A percentile compares a stretch with the other conserved stretches of the same genome.
Evolutionary conservation across 352 stramenopile species (phyloP).

Genomic region (Pythium apleroticum): DNA sequence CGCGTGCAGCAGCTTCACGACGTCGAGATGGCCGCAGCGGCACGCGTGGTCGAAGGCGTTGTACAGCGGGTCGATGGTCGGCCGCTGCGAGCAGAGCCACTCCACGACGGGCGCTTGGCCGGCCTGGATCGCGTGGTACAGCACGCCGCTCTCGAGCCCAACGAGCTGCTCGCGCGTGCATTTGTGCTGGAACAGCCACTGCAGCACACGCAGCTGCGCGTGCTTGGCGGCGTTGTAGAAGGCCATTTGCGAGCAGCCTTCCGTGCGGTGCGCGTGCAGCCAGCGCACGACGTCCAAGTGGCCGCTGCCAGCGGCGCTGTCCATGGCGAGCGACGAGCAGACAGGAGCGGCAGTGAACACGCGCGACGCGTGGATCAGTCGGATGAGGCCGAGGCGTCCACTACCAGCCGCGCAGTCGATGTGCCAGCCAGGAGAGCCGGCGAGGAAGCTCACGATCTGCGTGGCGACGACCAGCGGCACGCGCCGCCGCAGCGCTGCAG

Average conservation of each 20-base stretch:
- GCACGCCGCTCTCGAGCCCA: constrained; percentile 1
- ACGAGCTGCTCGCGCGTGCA: neutral
- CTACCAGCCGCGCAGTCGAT: constrained; percentile 4
- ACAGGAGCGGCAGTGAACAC: neutral
- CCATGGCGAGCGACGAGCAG: constrained; percentile 25
- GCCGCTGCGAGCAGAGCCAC: constrained; percentile 5
- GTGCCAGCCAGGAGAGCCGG: constrained; percentile 9
- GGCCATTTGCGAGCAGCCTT: constrained; percentile 21
- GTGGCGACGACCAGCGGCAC: neutral
- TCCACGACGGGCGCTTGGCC: constrained; percentile 1
- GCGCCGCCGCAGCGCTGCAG: neutral
- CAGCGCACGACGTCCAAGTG: constrained; percentile 12
- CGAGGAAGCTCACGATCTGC: constrained; percentile 15
- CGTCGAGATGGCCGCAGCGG: constrained; percentile 10
- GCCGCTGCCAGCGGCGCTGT: constrained; percentile 8
- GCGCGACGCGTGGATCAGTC: neutral
- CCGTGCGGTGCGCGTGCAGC: constrained; percentile 14
- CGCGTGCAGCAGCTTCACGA: constrained; percentile 9
- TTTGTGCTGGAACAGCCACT: constrained; percentile 19
- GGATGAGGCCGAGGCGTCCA: neutral
- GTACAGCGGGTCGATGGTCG: constrained; percentile 3
- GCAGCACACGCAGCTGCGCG: constrained; percentile 7
- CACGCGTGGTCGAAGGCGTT: constrained; percentile 20
- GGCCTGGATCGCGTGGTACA: constrained; percentile 13
- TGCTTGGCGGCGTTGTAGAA: constrained; percentile 17